Base-by-base conservation (phyloP, 2,329 filamentous ascomycete genomes). In the Aphanocladium album region DNA sequence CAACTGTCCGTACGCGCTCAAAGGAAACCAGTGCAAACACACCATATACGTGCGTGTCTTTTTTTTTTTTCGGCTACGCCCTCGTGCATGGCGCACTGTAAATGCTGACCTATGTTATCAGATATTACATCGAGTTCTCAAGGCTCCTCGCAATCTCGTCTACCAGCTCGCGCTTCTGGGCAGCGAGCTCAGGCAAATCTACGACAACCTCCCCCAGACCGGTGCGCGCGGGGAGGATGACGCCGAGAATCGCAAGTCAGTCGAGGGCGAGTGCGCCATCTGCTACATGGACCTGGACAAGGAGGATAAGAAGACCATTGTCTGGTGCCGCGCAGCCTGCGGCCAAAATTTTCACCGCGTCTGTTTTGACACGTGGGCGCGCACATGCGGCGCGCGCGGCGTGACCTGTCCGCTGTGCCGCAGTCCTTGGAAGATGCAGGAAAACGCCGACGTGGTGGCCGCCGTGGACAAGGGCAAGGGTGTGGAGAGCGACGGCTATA, bases 11-110 rank as follows among this genome's bases (percentile, higher is more conserved):
- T 79, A 86, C 60, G 79, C 77, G 1, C 65, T 62, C 27, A 76
- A 77, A 37, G 82, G 83, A 0, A 78, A 83, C 35, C 83, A 86
- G 63, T 88, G 86, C 79, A 89, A 89, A 67, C 87, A 89, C 65
- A 74, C 86, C 27, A 63, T 88, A 47, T 89, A 85, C 67, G 82
- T 82, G 66, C 45, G 74, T 71, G 3, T 14, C 17, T 47, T 8
- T 14, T 17, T 37, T 41, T 27, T 16, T 19, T 33, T 11, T 30
- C 30, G 5, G 9, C 30, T 9, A 30, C 30, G 30, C 30, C 5
- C 5, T 30, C 30, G 9, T 54, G 17, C 3, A 5, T 11, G 1
- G 0, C 1, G 2, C 3, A 27, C 45, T 6, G 25, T 21, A 35
- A 49, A 54, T 19, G 19, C 39, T 55, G n/a, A 55, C 14, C 17